A percentile compares a stretch with the other conserved stretches of the same genome.
These are phyloP conservation scores for Annulohypoxylon bovei DNA, from an alignment of 495 filamentous ascomycete species.

Conservation along the genomic window DNA sequence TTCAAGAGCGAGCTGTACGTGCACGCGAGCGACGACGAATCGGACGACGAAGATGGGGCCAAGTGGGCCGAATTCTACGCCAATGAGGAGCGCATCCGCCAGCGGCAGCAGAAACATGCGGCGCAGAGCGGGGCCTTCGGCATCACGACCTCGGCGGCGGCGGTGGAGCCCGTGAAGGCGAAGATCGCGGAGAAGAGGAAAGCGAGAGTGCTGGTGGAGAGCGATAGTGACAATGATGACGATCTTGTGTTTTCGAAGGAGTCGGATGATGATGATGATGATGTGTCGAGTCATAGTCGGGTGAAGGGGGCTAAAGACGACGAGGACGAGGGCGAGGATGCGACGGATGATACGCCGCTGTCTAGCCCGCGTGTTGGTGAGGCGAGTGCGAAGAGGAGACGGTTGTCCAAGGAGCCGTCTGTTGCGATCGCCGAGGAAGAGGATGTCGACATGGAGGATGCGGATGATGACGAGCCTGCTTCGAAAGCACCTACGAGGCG, in stretches of 20 bases:
- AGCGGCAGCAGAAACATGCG: constrained; percentile 51
- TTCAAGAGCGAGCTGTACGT: constrained; percentile 89
- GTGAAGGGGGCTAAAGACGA: constrained; percentile 31
- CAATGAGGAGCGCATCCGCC: constrained; percentile 56
- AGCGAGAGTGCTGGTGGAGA: constrained; percentile 27
- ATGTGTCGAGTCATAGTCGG: not conserved
- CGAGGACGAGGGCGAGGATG: constrained; percentile 46
- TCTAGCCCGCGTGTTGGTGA: constrained; percentile 38
- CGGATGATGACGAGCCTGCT: constrained; percentile 50
- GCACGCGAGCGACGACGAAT: constrained; percentile 80
- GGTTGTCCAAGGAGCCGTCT: constrained; percentile 37
- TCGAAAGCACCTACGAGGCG: constrained; percentile 35
- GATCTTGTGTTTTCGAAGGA: constrained; percentile 32
- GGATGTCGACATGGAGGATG: constrained; percentile 32
- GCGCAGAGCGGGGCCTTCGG: constrained; percentile 35
- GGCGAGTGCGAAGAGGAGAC: constrained; percentile 39
- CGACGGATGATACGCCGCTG: constrained; percentile 42
- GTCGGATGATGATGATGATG: constrained; percentile 35
- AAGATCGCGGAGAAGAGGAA: constrained; percentile 41
- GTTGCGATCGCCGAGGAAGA: constrained; percentile 1
- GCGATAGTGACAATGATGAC: constrained; percentile 50
- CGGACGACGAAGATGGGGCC: constrained; percentile 72
- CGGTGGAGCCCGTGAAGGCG: not conserved
- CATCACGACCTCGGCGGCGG: constrained; percentile 18
- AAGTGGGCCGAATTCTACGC: constrained; percentile 75